These are phyloP conservation scores for Candida vartiovaarae DNA, from an alignment of 805 yeast genomes.

Conservation along the genomic window DNA sequence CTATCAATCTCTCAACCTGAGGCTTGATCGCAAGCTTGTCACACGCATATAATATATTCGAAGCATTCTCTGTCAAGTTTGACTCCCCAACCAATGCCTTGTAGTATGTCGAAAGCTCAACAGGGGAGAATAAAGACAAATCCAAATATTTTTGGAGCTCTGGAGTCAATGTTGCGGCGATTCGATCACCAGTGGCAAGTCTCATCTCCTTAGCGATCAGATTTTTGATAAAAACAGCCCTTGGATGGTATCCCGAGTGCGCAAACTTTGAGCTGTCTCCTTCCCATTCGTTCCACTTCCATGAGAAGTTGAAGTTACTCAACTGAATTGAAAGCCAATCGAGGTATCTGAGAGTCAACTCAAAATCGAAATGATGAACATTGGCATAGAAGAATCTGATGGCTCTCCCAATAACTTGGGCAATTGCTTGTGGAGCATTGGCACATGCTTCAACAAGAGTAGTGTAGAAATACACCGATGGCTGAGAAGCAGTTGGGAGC, in stretches of 20 bases:
- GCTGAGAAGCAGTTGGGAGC: constrained; percentile 60
- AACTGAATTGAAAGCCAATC: constrained; percentile 94
- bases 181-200: constrained; percentile 66
- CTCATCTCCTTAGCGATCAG: constrained; percentile 79
- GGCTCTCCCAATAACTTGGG: constrained; percentile 93
- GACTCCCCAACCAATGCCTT: constrained; percentile 24
- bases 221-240: constrained; percentile 64
- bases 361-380: constrained; percentile 64
- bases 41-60: constrained; percentile 30
- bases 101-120: constrained; percentile 32
- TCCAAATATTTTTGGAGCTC: constrained; percentile 46
- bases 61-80: constrained; percentile 20
- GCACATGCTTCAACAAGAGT: constrained; percentile 82
- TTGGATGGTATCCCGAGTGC: constrained; percentile 56
- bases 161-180: constrained; percentile 63
- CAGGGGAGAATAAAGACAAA: constrained; percentile 30
- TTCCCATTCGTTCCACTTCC: constrained; percentile 98
- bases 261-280: constrained; percentile 43
- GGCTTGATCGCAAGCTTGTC: constrained; percentile 30
- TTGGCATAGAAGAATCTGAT: constrained; percentile 73
- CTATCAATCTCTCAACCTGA: constrained; percentile 31
- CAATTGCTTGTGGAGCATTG: constrained; percentile 74
- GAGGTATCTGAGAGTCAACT: constrained; percentile 60
- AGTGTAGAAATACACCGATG: constrained; percentile 74
- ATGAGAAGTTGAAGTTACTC: constrained; percentile 87